Conservation (phyloP, 2,329 filamentous ascomycete genomes). For the Microcyclosporella mali region DNA sequence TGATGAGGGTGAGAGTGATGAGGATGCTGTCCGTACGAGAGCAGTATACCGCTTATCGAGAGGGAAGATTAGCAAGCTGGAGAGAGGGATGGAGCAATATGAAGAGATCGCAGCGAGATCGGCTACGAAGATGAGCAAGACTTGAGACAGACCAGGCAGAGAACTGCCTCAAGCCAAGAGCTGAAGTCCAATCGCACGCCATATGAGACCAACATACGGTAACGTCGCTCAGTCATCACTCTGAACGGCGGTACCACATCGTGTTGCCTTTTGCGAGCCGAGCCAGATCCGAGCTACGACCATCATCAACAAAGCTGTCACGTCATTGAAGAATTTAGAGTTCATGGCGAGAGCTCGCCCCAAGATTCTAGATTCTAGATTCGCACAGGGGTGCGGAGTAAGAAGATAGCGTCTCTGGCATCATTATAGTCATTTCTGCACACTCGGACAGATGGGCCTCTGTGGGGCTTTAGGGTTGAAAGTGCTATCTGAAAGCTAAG, state of each 20-base stretch:
- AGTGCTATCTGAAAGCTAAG: background rate
- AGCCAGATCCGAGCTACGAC: too few relatives aligned
- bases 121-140: constrained; percentile 14
- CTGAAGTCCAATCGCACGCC: too few relatives aligned
- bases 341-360: too few relatives aligned
- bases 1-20: constrained; percentile 12
- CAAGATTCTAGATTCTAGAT: too few relatives aligned
- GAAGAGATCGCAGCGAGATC: constrained; percentile 17
- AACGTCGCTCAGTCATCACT: too few relatives aligned
- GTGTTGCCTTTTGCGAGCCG: too few relatives aligned
- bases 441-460: background rate
- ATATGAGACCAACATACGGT: too few relatives aligned
- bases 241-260: too few relatives aligned
- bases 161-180: too few relatives aligned
- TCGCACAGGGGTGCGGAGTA: too few relatives aligned
- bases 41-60: constrained; percentile 16
- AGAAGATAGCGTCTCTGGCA: background rate
- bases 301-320: background rate
- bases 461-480: too few relatives aligned
- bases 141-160: background rate
- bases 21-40: constrained; percentile 7
- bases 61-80: constrained; percentile 11
- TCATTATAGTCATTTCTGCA: too few relatives aligned
- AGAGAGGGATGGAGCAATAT: constrained; percentile 18
- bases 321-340: background rate